These are phyloP conservation scores for Sphaerulina musiva DNA, from an alignment of 2,329 filamentous ascomycete species.

Conservation along the genomic window DNA sequence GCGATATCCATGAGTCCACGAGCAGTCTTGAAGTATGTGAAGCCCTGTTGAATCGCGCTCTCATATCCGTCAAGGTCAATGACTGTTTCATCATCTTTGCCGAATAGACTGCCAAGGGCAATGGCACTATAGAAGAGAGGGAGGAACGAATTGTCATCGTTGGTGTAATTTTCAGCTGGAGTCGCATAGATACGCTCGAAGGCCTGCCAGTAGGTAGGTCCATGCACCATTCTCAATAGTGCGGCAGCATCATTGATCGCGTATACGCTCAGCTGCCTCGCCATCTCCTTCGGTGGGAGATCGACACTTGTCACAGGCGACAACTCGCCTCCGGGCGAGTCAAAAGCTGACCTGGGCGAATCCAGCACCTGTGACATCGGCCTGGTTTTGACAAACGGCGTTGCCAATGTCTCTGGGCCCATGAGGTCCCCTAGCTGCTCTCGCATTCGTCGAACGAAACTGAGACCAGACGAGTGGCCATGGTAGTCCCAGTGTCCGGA, in stretches of 20 bases:
- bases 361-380: constrained; percentile 57
- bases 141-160: constrained; percentile 43
- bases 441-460: constrained; percentile 80
- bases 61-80: constrained; percentile 41
- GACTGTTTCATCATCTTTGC: constrained; percentile 35
- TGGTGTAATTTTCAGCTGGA: constrained; percentile 44
- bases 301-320: constrained; percentile 49
- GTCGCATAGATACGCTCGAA: constrained; percentile 72
- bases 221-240: constrained; percentile 67
- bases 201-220: constrained; percentile 70
- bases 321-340: constrained; percentile 56
- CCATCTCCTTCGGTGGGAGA: constrained; percentile 59
- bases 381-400: constrained; percentile 52
- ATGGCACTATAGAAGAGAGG: constrained; percentile 45
- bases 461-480: constrained; percentile 82
- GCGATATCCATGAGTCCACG: constrained; percentile 47
- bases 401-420: constrained; percentile 53
- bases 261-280: constrained; percentile 51
- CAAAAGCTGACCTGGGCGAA: constrained; percentile 53
- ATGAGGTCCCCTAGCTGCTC: constrained; percentile 78
- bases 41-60: constrained; percentile 44
- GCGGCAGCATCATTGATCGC: constrained; percentile 58
- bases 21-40: constrained; percentile 45
- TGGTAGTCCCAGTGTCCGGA: constrained; percentile 92
- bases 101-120: constrained; percentile 44